A percentile compares a stretch with the other conserved stretches of the same genome.
Evolutionary conservation across 768 basidiomycete genomes (phyloP).

Genomic region (Termitomyces sp.): DNA sequence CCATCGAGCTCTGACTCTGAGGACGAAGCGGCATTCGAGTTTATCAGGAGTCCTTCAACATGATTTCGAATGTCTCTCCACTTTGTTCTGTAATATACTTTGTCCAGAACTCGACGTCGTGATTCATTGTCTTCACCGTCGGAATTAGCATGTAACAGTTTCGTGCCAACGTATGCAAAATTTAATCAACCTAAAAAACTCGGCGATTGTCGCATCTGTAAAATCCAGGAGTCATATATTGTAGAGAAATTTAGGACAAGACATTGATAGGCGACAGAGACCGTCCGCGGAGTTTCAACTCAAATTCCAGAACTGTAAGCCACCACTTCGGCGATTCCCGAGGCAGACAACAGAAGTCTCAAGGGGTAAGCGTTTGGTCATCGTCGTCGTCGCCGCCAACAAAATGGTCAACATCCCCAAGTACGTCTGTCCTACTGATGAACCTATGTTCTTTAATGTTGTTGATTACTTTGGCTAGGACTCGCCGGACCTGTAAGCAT

Average conservation of each 20-base stretch:
- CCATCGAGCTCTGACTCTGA: not conserved
- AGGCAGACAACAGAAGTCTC: constrained; percentile 25
- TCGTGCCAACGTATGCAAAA: not conserved
- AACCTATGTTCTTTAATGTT: constrained; percentile 1
- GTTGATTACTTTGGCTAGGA: constrained; percentile 37
- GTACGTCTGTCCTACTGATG: constrained; percentile 39
- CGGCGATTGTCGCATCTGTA: not conserved
- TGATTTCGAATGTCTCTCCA: too few species aligned
- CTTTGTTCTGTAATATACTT: not conserved
- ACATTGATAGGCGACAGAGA: too few species aligned
- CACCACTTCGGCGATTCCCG: constrained; percentile 29
- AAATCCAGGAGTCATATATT: not conserved
- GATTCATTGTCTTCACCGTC: too few species aligned
- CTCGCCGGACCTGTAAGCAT: constrained; percentile 92
- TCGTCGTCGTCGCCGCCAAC: constrained; percentile 37
- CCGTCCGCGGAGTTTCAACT: constrained; percentile 20
- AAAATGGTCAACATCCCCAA: constrained; percentile 96
- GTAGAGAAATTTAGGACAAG: not conserved
- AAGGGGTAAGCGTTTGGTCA: constrained; percentile 19
- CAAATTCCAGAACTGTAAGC: constrained; percentile 30
- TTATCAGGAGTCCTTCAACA: not conserved
- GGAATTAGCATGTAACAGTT: not conserved
- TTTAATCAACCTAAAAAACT: too few species aligned
- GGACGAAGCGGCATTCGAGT: not conserved
- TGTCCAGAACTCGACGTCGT: not conserved